Percentiles rank a stretch among this genome's conserved stretches.
Evolutionary conservation across 1,139 yeast genomes (phyloP).

Genomic region (Kodamaea plutei): DNA sequence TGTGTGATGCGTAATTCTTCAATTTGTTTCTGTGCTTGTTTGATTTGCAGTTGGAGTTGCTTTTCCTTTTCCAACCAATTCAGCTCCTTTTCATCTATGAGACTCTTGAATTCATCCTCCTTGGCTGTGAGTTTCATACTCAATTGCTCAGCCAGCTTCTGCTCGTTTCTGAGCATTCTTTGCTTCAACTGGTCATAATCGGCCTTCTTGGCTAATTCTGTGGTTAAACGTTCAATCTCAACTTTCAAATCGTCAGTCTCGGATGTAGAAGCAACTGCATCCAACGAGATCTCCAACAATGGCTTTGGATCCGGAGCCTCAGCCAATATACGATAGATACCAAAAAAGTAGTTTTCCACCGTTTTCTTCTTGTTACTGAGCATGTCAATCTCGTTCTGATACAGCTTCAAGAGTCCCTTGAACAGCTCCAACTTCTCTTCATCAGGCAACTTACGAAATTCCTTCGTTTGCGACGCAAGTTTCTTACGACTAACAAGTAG

Average conservation of each 20-base stretch:
- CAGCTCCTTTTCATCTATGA: constrained; percentile 58
- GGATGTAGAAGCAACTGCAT: constrained; percentile 56
- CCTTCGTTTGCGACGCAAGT: constrained; percentile 77
- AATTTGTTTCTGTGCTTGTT: constrained; percentile 45
- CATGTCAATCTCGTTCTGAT: constrained; percentile 84
- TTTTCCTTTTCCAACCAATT: constrained; percentile 56
- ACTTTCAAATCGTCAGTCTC: constrained; percentile 51
- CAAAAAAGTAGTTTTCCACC: constrained; percentile 70
- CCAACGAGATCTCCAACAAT: constrained; percentile 65
- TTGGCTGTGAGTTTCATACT: constrained; percentile 47
- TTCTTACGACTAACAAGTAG: constrained; percentile 69
- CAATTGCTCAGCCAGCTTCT: constrained; percentile 51
- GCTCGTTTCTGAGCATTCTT: constrained; percentile 55
- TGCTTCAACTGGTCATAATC: constrained; percentile 77
- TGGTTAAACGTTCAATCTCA: constrained; percentile 55
- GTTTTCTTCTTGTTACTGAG: constrained; percentile 74
- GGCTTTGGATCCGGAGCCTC: constrained; percentile 96
- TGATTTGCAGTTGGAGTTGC: constrained; percentile 40
- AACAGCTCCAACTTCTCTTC: constrained; percentile 62
- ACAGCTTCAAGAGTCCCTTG: constrained; percentile 67
- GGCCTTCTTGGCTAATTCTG: constrained; percentile 60
- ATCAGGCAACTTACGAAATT: constrained; percentile 68
- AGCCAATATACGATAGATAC: constrained; percentile 68
- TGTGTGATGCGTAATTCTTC: constrained; percentile 54
- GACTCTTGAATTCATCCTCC: constrained; percentile 57